Percentiles rank a stretch among this genome's conserved stretches.
Evolutionary conservation across 164 flowering plant genomes (phyloP).

Genomic region (Vitis vinifera): ASM3070453v1 NC_081812.1:12036501-12037000

Average conservation of each 20-base stretch:
- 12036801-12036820: conserved; percentile 35
- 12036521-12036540: conserved; percentile 5
- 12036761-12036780: conserved; percentile 15
- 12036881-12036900: too few species aligned
- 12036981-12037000: too few species aligned
- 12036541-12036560: not conserved
- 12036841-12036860: conserved; percentile 5
- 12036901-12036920: too few species aligned
- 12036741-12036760: conserved; percentile 15
- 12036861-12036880: too few species aligned
- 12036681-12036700: conserved; percentile 1
- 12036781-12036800: conserved; percentile 1
- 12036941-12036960: not conserved
- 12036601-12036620: not conserved
- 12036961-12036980: not conserved
- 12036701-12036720: conserved; percentile 6
- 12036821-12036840: conserved; percentile 30
- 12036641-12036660: too few species aligned
- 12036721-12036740: conserved; percentile 1
- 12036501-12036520: conserved; percentile 9
- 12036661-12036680: not conserved
- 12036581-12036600: not conserved
- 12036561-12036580: conserved; percentile 10
- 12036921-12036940: too few species aligned
- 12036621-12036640: too few species aligned